These are phyloP conservation scores for Besnoitia besnoiti DNA, from an alignment of 169 alveolate species.

Conservation along the genomic window DNA sequence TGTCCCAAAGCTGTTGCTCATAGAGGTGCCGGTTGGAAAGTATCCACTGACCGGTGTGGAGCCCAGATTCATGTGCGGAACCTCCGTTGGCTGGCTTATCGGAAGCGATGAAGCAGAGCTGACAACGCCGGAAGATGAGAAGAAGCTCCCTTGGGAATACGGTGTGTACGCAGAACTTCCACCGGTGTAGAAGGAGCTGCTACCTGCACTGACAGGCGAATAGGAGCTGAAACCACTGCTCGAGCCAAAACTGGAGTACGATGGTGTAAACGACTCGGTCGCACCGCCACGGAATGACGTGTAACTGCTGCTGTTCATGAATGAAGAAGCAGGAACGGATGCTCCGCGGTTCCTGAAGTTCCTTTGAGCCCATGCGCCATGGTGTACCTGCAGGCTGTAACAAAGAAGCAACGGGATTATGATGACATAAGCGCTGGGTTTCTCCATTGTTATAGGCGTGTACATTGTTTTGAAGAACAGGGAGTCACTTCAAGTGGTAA, in stretches of 20 bases:
- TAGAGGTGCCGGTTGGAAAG: neutral
- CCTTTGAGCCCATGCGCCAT: neutral
- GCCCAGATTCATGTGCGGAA: neutral
- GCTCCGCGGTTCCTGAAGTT: neutral
- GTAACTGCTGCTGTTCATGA: neutral
- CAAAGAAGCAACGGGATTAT: neutral
- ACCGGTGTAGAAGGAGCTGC: neutral
- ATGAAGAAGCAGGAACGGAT: neutral
- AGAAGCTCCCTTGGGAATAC: neutral
- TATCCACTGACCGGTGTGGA: neutral
- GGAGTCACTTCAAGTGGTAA: too few relatives aligned
- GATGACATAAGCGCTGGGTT: neutral
- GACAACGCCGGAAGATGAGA: neutral
- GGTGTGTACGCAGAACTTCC: neutral
- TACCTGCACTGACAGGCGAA: neutral
- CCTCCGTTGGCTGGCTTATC: neutral
- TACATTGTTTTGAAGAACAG: too few relatives aligned
- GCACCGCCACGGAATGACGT: neutral
- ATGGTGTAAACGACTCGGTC: neutral
- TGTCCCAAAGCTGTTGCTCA: neutral
- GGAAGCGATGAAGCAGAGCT: neutral
- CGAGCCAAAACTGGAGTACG: neutral
- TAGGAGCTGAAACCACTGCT: constrained; percentile 18
- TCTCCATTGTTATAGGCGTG: too few relatives aligned
- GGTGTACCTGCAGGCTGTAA: neutral